Base-by-base conservation (phyloP, 805 yeast genomes). In the Candida schatavii region DNA sequence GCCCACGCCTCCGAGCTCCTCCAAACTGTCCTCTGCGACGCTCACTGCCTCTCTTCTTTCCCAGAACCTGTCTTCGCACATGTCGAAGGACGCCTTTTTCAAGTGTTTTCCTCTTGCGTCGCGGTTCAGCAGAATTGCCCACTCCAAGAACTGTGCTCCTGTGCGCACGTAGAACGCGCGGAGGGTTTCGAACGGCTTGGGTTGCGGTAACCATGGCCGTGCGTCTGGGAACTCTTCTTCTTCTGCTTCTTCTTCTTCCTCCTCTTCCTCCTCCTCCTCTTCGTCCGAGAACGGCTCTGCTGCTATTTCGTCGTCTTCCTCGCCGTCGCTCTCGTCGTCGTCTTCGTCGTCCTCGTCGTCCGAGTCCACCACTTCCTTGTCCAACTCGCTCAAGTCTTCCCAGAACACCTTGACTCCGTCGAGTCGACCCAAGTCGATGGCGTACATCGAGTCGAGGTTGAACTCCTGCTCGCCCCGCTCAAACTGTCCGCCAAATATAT, bases 61-160 rank as follows among this genome's bases (percentile, higher is more conserved):
- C 98, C 98, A 91, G 93, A 96, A 91, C 68, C 99, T 80, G 50
- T 85, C 91, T 64, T 90, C 96, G 61, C 93, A 85, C 46, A 91
- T 66, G 47, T 89, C 97, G 58, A 91, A 91, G 0, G 97, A 84
- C 34, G 87, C 85, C 42, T 84, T 83, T 67, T 91, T 90, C 62
- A 91, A 75, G 55, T 86, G 83, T 61, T 91, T 91, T 41, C 97
- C 98, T 55, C 95, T 79, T 11, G 88, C 83, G 44, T 85, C 90
- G 51, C 85, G 76, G 52, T 88, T 85, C 57, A 83, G 85, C 3
- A 93, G 83, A 49, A 89, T 85, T 1, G 95, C 88, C 97, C 98
- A 91, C 59, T 88, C 88, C 52, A 91, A 74, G 64, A 91, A 91
- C 21, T 80, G 78, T 4, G 91, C 83, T 44, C 96, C 95, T 1